A percentile compares a stretch with the other conserved stretches of the same genome.
Evolutionary conservation across 2,329 filamentous ascomycete genomes (phyloP).

Genomic region (Cladosporium oxysporum): DNA sequence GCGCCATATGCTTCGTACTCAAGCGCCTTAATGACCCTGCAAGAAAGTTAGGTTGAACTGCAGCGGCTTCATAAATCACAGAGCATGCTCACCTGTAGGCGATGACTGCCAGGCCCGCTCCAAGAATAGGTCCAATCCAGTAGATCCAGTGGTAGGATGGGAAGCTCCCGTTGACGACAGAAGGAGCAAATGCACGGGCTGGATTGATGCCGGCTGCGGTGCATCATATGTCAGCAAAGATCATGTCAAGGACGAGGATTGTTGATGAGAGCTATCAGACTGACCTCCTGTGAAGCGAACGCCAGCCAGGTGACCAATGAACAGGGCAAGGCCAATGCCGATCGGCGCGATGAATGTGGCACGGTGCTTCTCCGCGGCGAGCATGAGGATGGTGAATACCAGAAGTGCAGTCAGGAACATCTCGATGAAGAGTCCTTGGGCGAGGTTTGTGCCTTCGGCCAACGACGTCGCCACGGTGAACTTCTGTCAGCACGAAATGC

Average conservation of each 20-base stretch:
- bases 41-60: slow-evolving; percentile 23
- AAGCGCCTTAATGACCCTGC: slow-evolving; percentile 36
- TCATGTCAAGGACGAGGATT: not conserved
- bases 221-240: not conserved
- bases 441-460: slow-evolving; percentile 43
- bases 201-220: slow-evolving; percentile 46
- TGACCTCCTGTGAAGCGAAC: slow-evolving; percentile 46
- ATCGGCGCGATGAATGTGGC: slow-evolving; percentile 35
- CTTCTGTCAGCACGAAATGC: slow-evolving; percentile 21
- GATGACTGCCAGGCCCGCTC: slow-evolving; percentile 43
- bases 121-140: slow-evolving; percentile 47
- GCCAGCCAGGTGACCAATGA: slow-evolving; percentile 45
- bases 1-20: slow-evolving; percentile 32
- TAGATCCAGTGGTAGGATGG: slow-evolving; percentile 49
- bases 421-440: slow-evolving; percentile 43
- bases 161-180: slow-evolving; percentile 41
- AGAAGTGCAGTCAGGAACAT: slow-evolving; percentile 43
- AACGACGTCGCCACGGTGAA: slow-evolving; percentile 51
- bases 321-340: slow-evolving; percentile 41
- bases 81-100: slow-evolving; percentile 41
- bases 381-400: slow-evolving; percentile 46
- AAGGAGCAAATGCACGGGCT: slow-evolving; percentile 47
- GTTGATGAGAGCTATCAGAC: not conserved
- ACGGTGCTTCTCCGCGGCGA: slow-evolving; percentile 37
- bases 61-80: slow-evolving; percentile 12